phyloP scores from a whole-genome alignment of 2,329 filamentous ascomycete species.

The Cytospora piceae region DNA sequence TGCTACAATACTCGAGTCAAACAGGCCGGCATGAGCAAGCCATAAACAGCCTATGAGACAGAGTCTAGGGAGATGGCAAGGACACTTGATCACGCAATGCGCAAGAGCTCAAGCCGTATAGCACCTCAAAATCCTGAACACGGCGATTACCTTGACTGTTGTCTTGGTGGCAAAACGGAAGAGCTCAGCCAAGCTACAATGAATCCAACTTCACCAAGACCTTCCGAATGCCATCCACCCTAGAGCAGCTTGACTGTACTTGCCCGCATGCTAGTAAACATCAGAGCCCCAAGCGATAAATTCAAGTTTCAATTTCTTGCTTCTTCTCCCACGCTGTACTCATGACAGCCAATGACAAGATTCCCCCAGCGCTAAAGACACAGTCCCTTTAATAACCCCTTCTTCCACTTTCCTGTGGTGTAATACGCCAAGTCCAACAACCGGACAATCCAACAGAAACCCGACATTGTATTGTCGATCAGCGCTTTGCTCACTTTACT shows the following conservation, averaged over 20 bases:
- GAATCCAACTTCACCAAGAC: not conserved
- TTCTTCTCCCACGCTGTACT: too few relatives aligned
- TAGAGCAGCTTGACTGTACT: too few relatives aligned
- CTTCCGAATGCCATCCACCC: not conserved
- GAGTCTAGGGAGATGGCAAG: not conserved
- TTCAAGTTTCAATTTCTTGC: too few relatives aligned
- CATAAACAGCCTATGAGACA: too few relatives aligned
- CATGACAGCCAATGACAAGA: not conserved
- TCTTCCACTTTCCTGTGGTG: too few relatives aligned
- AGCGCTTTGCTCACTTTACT: not conserved
- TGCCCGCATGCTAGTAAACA: too few relatives aligned
- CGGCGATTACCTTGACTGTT: not conserved
- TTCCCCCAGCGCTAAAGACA: not conserved
- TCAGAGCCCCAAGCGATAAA: too few relatives aligned
- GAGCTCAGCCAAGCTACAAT: too few relatives aligned
- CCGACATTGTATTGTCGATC: too few relatives aligned
- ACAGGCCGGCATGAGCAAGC: not conserved
- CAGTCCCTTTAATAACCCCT: too few relatives aligned
- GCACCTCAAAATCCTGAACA: not conserved
- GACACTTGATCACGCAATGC: not conserved
- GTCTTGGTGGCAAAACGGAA: too few relatives aligned
- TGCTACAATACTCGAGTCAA: not conserved
- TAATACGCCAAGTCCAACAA: not conserved
- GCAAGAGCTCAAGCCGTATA: constrained; percentile 3
- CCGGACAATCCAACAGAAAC: not conserved